These are phyloP conservation scores for Fraxinus dipetala DNA, from an alignment of 305 asterid species.

Conservation along the genomic window DNA sequence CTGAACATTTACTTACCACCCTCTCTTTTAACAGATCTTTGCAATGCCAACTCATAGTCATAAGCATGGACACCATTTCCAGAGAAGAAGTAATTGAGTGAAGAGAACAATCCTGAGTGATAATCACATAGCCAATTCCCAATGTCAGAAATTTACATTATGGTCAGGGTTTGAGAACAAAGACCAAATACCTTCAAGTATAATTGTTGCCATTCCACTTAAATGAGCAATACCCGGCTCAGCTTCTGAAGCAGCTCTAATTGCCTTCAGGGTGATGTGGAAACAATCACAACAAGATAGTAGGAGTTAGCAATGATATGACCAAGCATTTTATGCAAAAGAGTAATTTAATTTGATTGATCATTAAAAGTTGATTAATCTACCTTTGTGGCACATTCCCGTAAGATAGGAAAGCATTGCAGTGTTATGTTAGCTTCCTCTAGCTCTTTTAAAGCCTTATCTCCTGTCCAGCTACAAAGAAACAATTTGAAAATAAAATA, in stretches of 20 bases:
- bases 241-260: slow-evolving; percentile 74
- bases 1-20: slow-evolving; percentile 46
- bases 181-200: slow-evolving; percentile 60
- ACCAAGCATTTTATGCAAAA: slow-evolving; percentile 13
- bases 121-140: slow-evolving; percentile 25
- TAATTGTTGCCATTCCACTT: slow-evolving; percentile 68
- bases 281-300: slow-evolving; percentile 25
- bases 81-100: slow-evolving; percentile 79
- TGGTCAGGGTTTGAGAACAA: slow-evolving; percentile 21
- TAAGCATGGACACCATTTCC: slow-evolving; percentile 59
- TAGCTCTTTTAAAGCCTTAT: slow-evolving; percentile 81
- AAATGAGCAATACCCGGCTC: slow-evolving; percentile 55
- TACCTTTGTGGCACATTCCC: slow-evolving; percentile 88
- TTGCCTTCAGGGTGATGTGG: slow-evolving; percentile 49
- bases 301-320: slow-evolving; percentile 18
- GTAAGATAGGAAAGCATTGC: slow-evolving; percentile 67
- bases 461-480: slow-evolving; percentile 80
- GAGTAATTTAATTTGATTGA: slow-evolving; percentile 16
- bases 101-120: slow-evolving; percentile 71
- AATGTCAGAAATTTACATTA: slow-evolving; percentile 20
- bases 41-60: slow-evolving; percentile 74
- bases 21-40: slow-evolving; percentile 52
- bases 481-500: background rate
- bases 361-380: slow-evolving; percentile 2
- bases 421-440: slow-evolving; percentile 71